phyloP scores from a whole-genome alignment of 306 rosid genomes.

The Acmispon strigosus region DNA sequence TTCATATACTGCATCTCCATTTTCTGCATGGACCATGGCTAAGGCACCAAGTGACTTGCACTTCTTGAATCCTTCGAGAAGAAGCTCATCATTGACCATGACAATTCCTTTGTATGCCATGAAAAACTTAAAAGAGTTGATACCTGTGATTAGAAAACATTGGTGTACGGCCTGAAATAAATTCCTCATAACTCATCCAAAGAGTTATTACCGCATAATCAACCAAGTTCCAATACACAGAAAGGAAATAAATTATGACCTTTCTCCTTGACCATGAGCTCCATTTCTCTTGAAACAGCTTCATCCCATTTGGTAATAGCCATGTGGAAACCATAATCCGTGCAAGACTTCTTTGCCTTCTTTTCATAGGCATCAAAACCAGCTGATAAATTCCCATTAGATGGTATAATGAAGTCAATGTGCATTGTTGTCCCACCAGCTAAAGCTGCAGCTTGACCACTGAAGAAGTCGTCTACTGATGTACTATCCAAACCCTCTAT shows the following conservation, averaged over 20 bases:
- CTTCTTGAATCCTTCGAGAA: slow-evolving; percentile 72
- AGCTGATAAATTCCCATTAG: slow-evolving; percentile 55
- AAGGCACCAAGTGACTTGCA: slow-evolving; percentile 97
- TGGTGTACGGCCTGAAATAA: neutral
- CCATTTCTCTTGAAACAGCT: slow-evolving; percentile 75
- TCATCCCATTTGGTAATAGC: slow-evolving; percentile 95
- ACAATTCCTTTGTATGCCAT: slow-evolving; percentile 86
- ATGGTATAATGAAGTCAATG: slow-evolving; percentile 81
- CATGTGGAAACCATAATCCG: slow-evolving; percentile 97
- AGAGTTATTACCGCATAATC: neutral
- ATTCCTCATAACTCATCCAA: slow-evolving; percentile 5
- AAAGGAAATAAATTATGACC: slow-evolving; percentile 38
- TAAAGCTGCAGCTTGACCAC: slow-evolving; percentile 97
- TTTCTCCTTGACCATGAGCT: slow-evolving; percentile 78
- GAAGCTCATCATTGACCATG: slow-evolving; percentile 82
- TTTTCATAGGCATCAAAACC: slow-evolving; percentile 78
- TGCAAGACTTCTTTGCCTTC: slow-evolving; percentile 75
- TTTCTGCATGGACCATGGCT: slow-evolving; percentile 99
- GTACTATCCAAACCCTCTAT: slow-evolving; percentile 48
- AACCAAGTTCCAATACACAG: neutral
- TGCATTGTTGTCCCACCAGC: slow-evolving; percentile 99
- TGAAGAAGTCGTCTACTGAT: slow-evolving; percentile 76
- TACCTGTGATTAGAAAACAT: slow-evolving; percentile 44
- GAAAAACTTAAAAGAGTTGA: slow-evolving; percentile 94
- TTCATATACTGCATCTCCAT: slow-evolving; percentile 86